Percentiles rank a stretch among this genome's conserved stretches.
Evolutionary conservation across 768 basidiomycete species (phyloP).

Genomic region (Favolaschia claudopus): DNA sequence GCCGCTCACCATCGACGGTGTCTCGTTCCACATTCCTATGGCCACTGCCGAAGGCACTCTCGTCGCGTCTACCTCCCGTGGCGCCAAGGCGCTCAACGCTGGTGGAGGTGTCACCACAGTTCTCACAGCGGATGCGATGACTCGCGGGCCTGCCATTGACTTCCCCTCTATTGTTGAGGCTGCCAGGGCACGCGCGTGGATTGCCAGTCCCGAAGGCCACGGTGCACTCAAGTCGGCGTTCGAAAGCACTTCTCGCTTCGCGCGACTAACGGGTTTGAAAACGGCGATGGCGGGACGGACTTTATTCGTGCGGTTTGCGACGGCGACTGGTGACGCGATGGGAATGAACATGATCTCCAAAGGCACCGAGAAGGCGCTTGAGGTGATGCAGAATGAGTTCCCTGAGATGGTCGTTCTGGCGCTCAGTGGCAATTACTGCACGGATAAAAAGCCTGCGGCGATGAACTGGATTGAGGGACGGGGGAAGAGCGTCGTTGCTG

Average conservation of each 20-base stretch:
- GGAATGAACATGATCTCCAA: slow-evolving; percentile 99
- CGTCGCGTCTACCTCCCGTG: slow-evolving; percentile 96
- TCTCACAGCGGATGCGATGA: slow-evolving; percentile 93
- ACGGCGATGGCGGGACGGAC: slow-evolving; percentile 93
- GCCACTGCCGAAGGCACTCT: slow-evolving; percentile 99
- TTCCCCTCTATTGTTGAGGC: slow-evolving; percentile 86
- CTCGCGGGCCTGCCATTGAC: slow-evolving; percentile 97
- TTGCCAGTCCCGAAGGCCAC: slow-evolving; percentile 84
- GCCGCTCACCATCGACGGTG: slow-evolving; percentile 90
- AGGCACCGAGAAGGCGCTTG: slow-evolving; percentile 95
- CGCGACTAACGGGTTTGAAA: slow-evolving; percentile 85
- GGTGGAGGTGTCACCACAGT: slow-evolving; percentile 97
- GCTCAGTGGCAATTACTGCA: slow-evolving; percentile 97
- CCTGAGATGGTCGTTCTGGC: slow-evolving; percentile 93
- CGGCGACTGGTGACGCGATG: slow-evolving; percentile 97
- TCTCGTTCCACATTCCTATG: slow-evolving; percentile 92
- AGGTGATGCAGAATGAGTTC: slow-evolving; percentile 77
- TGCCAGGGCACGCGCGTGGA: slow-evolving; percentile 87
- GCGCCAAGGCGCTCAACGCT: slow-evolving; percentile 96
- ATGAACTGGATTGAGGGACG: slow-evolving; percentile 99
- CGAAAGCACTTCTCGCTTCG: slow-evolving; percentile 94
- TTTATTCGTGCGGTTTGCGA: slow-evolving; percentile 92
- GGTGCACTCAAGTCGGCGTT: slow-evolving; percentile 81
- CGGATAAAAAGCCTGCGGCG: slow-evolving; percentile 99
- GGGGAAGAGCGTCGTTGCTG: slow-evolving; percentile 97